These are phyloP conservation scores for Leishmania aethiopica DNA, from an alignment of 208 protist species.

Conservation along the genomic window DNA sequence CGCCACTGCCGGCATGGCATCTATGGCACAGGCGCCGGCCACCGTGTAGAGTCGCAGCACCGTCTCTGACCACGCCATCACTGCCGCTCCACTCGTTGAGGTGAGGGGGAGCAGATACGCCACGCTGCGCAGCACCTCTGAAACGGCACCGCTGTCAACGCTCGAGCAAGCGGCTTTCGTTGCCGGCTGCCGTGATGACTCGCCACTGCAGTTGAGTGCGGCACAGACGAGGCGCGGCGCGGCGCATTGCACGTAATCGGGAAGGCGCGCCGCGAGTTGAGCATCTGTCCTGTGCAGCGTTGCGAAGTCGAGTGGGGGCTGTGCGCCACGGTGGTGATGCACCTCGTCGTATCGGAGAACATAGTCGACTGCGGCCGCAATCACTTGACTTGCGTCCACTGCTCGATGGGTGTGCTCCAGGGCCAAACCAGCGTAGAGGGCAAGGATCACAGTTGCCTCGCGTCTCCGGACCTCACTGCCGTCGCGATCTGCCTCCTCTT, in stretches of 20 bases:
- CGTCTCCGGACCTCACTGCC: conserved; percentile 13
- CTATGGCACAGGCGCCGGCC: not conserved
- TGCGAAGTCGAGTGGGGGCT: not conserved
- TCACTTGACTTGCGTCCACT: conserved; percentile 1
- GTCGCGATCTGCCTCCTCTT: not conserved
- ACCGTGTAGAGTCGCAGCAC: conserved; percentile 9
- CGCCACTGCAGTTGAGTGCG: conserved; percentile 1
- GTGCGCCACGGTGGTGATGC: conserved; percentile 10
- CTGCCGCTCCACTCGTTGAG: conserved; percentile 4
- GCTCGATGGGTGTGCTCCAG: not conserved
- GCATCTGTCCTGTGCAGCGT: conserved; percentile 16
- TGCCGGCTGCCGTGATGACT: not conserved
- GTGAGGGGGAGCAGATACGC: conserved; percentile 21
- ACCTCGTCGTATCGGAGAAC: conserved; percentile 22
- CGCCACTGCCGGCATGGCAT: conserved; percentile 1
- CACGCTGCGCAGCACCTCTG: conserved; percentile 6
- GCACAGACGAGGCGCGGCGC: conserved; percentile 16
- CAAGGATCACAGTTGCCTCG: conserved; percentile 11
- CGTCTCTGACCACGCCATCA: conserved; percentile 11
- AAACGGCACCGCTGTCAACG: not conserved
- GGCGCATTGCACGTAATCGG: conserved; percentile 27
- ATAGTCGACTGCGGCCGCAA: conserved; percentile 11
- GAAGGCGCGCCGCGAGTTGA: conserved; percentile 11
- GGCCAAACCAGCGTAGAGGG: conserved; percentile 16
- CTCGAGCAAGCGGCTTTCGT: too few species aligned